Evolutionary conservation across 768 basidiomycete species (phyloP).

Genomic region (Neoboletus brunneissimus): DNA sequence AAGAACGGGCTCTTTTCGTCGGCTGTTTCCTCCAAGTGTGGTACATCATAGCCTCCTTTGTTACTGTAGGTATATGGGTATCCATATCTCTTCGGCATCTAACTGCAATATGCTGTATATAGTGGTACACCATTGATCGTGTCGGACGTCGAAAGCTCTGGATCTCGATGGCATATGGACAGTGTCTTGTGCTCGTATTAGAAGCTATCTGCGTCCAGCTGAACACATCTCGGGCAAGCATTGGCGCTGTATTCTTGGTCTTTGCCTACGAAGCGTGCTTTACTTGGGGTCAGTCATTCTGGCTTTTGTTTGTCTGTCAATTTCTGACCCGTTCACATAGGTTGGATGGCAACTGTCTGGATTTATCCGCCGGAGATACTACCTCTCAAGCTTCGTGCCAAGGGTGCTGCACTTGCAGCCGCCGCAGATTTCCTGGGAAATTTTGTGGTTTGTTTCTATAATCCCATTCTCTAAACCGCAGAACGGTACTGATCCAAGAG

Average conservation of each 20-base stretch:
- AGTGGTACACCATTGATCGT: background rate
- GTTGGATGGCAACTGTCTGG: background rate
- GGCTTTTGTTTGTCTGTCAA: background rate
- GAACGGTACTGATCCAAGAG: background rate
- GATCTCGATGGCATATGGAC: background rate
- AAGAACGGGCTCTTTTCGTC: background rate
- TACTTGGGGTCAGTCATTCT: background rate
- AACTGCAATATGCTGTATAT: background rate
- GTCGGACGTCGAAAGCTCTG: background rate
- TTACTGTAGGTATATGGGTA: background rate
- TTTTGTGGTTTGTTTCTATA: background rate
- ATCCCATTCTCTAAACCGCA: background rate
- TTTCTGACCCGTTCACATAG: background rate
- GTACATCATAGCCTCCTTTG: background rate
- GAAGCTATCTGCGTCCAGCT: background rate
- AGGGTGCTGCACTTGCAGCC: background rate
- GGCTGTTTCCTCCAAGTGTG: background rate
- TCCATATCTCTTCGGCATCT: background rate
- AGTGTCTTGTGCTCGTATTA: background rate
- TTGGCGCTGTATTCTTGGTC: background rate
- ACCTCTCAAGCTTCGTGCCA: background rate
- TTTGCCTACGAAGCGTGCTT: background rate
- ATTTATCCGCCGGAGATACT: background rate
- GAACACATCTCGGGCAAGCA: background rate
- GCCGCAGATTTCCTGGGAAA: background rate